Base-by-base conservation (phyloP, 108 stramenopile species). In the Nitzschia sp. region DNA sequence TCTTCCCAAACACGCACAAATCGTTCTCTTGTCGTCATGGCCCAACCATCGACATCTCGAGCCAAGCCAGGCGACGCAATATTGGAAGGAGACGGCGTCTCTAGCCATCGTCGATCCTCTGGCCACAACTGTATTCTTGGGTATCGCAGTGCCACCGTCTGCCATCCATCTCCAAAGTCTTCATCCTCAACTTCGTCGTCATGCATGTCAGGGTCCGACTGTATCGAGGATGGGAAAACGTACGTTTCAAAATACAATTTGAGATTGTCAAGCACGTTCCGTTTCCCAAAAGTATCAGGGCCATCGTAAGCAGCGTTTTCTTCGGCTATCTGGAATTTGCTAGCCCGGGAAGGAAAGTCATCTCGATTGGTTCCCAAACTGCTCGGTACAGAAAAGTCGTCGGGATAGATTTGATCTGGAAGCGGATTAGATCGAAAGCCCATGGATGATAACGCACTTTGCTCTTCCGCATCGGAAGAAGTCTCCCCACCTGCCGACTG, bases 1-100 rank as follows among this genome's bases (percentile, higher is more conserved):
- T 91, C 93, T 63, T 59, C 80, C 89, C 93, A 94, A 28, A 92
- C 79, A 25, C 82, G 76, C 19, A 81, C 63, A 71, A 86, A 90
- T 1, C 84, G 78, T 68, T 93, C 92, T 66, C 69, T 58, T 48
- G 34, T 73, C 56, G 32, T 30, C 36, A 8, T 30, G 8, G 58
- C 30, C 66, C 59, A 62, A 26, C 58, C 62, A 5, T 46, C 36
- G n/a, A 34, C 60, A 2, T 74, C 65, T 27, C 45, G 36, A n/a
- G n/a, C n/a, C n/a, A n/a, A n/a, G n/a, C n/a, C n/a, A 0, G 70
- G 29, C 25, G 68, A 25, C 1, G 25, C 38, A 6, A 42, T 42
- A 13, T 25, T 23, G 23, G 71, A 42, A 46, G 58, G 19, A 56
- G 30, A 17, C 13, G 18, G 26, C 1, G 26, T 17, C 32, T 74